Evolutionary conservation across 1,139 yeast species (phyloP).

Genomic region (Schwanniomyces etchellsii): DNA sequence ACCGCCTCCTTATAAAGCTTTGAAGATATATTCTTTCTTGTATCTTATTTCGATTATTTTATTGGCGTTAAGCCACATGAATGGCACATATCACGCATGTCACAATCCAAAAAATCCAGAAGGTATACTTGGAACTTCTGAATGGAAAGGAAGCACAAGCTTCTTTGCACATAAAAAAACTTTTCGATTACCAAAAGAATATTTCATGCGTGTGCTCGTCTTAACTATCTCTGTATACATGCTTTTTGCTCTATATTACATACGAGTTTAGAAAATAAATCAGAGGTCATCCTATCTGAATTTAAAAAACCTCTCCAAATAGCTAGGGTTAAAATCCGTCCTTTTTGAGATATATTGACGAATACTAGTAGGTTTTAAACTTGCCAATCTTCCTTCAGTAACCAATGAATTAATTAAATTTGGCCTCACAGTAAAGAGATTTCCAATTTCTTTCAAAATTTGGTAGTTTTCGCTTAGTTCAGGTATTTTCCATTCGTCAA

Average conservation of each 20-base stretch:
- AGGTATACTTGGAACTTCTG: too few species aligned
- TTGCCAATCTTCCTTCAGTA: conserved; percentile 74
- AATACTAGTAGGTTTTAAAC: conserved; percentile 59
- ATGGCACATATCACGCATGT: too few species aligned
- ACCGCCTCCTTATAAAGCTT: conserved; percentile 62
- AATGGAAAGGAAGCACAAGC: too few species aligned
- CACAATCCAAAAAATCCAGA: too few species aligned
- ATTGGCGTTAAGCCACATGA: conserved; percentile 1
- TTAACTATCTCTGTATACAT: background rate
- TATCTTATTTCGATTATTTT: conserved; percentile 6
- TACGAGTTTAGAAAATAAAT: conserved; percentile 8
- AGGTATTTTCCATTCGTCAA: conserved; percentile 66
- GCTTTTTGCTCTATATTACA: too few species aligned
- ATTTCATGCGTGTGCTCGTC: too few species aligned
- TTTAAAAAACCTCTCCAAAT: conserved; percentile 45
- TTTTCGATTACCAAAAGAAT: too few species aligned
- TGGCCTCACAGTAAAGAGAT: conserved; percentile 73
- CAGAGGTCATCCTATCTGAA: conserved; percentile 10
- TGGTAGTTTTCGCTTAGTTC: conserved; percentile 66
- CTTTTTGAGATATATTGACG: conserved; percentile 69
- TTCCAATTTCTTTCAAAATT: conserved; percentile 75
- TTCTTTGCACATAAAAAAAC: too few species aligned
- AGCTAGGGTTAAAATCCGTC: conserved; percentile 58
- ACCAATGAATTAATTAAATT: conserved; percentile 69
- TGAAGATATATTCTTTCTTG: conserved; percentile 29